Base-by-base conservation (phyloP, 2,329 filamentous ascomycete species). In the Nigrospora oryzae region DNA sequence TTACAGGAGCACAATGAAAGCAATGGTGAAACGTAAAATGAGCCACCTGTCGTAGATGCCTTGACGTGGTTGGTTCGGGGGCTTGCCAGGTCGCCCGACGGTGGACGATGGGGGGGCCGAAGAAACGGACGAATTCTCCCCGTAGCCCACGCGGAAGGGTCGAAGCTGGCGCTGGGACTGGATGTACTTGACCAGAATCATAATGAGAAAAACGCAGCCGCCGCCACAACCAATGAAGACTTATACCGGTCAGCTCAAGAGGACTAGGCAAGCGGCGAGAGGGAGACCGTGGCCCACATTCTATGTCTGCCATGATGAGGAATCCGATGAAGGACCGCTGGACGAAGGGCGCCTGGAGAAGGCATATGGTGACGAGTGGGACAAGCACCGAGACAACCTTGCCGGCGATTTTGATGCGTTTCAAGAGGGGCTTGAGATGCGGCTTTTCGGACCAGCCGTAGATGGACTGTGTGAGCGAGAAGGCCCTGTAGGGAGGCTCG, bases 21-120 rank as follows among this genome's bases (percentile, higher is more conserved):
- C 69, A 12, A 73, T 60, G 2, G 63, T 63, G 49, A 73, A 73
- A 11, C 70, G 66, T 7, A 65, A 56, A 6, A 73, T 51, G 5
- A 73, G 59, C 60, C 68, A 71, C 36, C 56, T 60, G 49, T 73
- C 68, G 49, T 73, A 73, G 11, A 71, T 69, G 23, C 57, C 40
- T 51, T 42, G 36, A 50, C 44, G 30, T 46, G 48, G 17, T 42
- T 42, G n/a, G 40, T 28, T 38, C 46, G 46, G 53, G 39, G 15
- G 39, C 11, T 11, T 17, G 15, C 15, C 23, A n/a, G 38, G 33
- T 56, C 37, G 23, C 4, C 36, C 16, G 14, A 16, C 17, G 17
- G 10, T 30, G 12, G 56, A 36, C 45, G 15, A 38, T 12, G 23
- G 17, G 38, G 15, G 36, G 33, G 38, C 51, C 11, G 46, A 43